Base-by-base conservation (phyloP, 352 stramenopile species). In the Phytophthora parvispora region DNA sequence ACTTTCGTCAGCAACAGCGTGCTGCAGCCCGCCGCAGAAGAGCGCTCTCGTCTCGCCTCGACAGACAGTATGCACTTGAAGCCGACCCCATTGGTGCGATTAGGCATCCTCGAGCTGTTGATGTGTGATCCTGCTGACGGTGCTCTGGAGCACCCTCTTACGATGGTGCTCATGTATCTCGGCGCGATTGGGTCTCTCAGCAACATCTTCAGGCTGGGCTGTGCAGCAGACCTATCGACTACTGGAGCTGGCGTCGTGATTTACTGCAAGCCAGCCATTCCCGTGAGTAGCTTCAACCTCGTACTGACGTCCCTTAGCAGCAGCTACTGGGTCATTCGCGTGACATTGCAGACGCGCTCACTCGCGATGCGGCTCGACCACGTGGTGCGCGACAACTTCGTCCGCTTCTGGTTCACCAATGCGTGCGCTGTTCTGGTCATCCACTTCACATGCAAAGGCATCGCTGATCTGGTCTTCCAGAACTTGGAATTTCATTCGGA, bases 131-230 rank as follows among this genome's bases (percentile, higher is more conserved):
- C 67, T 34, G 52, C 67, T 1, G 52, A 78, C 18, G 77, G 77
- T 16, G 74, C 74, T 3, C 60, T 82, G 5, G 62, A 78, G 24
- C 74, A 74, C 24, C 67, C 73, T 6, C 54, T 56, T 9, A 80
- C 69, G 0, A 74, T 84, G 59, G 73, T 77, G 24, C 31, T 84
- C n/a, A 57, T 84, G 59, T 84, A 84, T 27, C 63, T 84, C 0
- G 76, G 76, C 1, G 69, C 69, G 0, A 51, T 84, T 29, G 76
- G 76, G 7, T 65, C 73, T 13, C 61, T 81, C 9, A 84, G 76
- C 60, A 84, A 84, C n/a, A 78, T 81, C 16, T 84, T 84, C 57
- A 64, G 72, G 48, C 57, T 75, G 8, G 55, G 59, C 4, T 84
- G 76, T 36, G 62, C 67, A 6, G 76, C 73, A 2, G 53, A 79